Percentiles rank a stretch among this genome's conserved stretches.
These are phyloP conservation scores for Pseudotsuga menziesii DNA, from an alignment of 75 land plant genomes.

Conservation along the genomic window DNA sequence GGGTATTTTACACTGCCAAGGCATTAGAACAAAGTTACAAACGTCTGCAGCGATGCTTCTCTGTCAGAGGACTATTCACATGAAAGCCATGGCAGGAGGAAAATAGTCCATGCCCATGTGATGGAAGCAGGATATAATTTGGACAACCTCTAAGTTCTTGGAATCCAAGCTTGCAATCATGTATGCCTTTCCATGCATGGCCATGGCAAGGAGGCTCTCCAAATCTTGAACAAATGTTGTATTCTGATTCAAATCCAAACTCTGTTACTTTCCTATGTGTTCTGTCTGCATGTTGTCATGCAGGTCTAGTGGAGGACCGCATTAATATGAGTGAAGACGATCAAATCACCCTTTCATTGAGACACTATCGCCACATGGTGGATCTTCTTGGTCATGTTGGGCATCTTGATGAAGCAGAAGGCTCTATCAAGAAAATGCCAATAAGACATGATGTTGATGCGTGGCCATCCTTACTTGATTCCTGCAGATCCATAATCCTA, in stretches of 20 bases:
- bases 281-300: constrained; percentile 23
- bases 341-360: constrained; percentile 1
- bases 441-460: constrained; percentile 16
- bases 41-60: no score
- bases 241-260: constrained; percentile 12
- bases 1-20: no score
- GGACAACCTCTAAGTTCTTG: no score
- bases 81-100: no score
- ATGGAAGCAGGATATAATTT: no score
- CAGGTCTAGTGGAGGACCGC: constrained; percentile 29
- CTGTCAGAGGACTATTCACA: no score
- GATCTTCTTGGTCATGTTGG: constrained; percentile 30
- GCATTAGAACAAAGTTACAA: no score
- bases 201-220: no score
- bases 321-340: constrained; percentile 20
- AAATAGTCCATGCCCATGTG: no score
- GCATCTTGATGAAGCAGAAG: constrained; percentile 20
- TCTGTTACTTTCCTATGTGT: constrained; percentile 20
- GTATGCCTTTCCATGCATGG: no score
- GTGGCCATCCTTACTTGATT: constrained; percentile 25
- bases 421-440: constrained; percentile 14
- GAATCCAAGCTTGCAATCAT: no score
- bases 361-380: constrained; percentile 24
- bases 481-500: constrained; percentile 24
- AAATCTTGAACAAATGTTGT: no score